Evolutionary conservation across 177 flowering plant species (phyloP).

Genomic region (Vitis hybrid): DNA sequence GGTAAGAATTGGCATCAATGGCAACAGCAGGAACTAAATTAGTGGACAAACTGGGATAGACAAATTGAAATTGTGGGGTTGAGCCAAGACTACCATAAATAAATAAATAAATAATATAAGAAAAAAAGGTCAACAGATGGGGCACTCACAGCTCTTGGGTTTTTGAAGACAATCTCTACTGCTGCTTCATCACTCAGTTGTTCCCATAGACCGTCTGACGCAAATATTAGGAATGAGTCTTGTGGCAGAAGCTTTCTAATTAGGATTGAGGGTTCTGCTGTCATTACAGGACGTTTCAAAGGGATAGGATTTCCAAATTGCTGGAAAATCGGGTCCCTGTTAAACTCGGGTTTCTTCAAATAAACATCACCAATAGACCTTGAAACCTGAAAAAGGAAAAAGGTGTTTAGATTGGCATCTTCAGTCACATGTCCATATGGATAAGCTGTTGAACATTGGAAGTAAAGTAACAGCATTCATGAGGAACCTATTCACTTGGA

Average conservation of each 20-base stretch:
- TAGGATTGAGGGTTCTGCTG: constrained; percentile 56
- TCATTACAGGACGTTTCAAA: constrained; percentile 40
- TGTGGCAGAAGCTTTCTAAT: constrained; percentile 39
- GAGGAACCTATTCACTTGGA: constrained; percentile 7
- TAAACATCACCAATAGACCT: constrained; percentile 64
- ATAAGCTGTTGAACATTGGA: too few relatives aligned
- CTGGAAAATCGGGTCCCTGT: constrained; percentile 43
- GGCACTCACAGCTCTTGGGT: constrained; percentile 52
- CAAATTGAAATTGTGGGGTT: background rate
- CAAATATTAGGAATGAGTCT: constrained; percentile 54
- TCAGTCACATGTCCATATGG: too few relatives aligned
- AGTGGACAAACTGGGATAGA: background rate
- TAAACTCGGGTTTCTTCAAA: constrained; percentile 55
- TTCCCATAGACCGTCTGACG: constrained; percentile 64
- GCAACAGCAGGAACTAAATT: background rate
- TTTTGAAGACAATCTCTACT: constrained; percentile 46
- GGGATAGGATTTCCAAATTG: constrained; percentile 43
- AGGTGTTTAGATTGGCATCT: constrained; percentile 3
- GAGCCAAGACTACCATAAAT: background rate
- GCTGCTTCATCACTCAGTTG: constrained; percentile 52
- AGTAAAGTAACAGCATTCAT: background rate
- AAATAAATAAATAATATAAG: background rate
- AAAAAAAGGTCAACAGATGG: background rate
- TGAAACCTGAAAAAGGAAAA: constrained; percentile 41
- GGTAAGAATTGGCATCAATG: background rate